Conservation (phyloP, 2,329 filamentous ascomycete genomes). For the Venturia asperata region DNA sequence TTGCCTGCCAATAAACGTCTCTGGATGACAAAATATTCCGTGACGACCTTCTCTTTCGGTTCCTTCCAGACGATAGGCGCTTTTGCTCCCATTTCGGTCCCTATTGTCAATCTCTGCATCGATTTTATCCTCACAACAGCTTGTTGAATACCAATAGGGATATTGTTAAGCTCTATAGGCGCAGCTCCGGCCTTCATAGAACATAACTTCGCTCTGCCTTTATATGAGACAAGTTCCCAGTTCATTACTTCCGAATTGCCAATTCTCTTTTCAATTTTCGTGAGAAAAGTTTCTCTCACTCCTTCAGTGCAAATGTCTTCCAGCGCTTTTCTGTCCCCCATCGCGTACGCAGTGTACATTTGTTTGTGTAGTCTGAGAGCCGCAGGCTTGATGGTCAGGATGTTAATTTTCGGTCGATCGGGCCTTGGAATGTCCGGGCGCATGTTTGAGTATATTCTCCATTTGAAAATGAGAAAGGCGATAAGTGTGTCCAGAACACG, state of each 20-base stretch:
- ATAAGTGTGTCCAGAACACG: not conserved
- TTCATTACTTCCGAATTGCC: not conserved
- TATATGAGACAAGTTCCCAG: conserved; percentile 7
- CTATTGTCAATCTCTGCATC: conserved; percentile 7
- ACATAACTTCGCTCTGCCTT: not conserved
- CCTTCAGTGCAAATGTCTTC: conserved; percentile 8
- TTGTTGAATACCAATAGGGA: conserved; percentile 8
- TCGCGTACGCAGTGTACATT: conserved; percentile 12
- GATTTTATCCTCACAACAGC: conserved; percentile 9
- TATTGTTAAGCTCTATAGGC: not conserved
- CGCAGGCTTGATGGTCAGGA: conserved; percentile 10
- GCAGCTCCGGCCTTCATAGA: conserved; percentile 2
- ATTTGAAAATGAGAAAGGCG: not conserved
- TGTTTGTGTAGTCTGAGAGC: conserved; percentile 15
- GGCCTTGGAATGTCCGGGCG: not conserved
- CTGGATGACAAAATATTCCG: conserved; percentile 17
- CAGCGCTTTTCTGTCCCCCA: conserved; percentile 3
- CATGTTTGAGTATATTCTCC: not conserved
- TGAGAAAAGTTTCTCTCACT: not conserved
- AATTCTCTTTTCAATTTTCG: not conserved
- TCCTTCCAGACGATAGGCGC: conserved; percentile 8
- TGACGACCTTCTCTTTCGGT: conserved; percentile 9
- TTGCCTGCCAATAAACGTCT: conserved; percentile 4
- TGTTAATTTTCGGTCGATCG: not conserved
- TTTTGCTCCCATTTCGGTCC: not conserved